Evolutionary conservation across 1,284 basidiomycete genomes (phyloP).

Genomic region (Rhodotorula sp.): DNA sequence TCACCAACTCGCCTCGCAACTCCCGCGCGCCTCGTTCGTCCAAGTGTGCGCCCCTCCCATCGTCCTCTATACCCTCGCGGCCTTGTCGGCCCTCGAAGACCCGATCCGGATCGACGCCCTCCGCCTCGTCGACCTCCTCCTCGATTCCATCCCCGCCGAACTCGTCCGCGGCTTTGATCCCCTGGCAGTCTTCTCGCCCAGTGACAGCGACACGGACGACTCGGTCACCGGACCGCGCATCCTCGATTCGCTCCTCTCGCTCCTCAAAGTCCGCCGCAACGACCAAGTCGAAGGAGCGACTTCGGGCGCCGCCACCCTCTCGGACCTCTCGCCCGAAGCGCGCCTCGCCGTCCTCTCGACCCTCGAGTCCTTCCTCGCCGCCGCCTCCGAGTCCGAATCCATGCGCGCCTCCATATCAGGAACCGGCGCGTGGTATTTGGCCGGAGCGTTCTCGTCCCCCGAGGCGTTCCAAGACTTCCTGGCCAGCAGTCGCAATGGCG

Average conservation of each 20-base stretch:
- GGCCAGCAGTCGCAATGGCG: neutral
- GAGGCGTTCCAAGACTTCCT: neutral
- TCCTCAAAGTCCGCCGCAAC: constrained; percentile 8
- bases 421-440: constrained; percentile 2
- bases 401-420: neutral
- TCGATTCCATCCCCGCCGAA: constrained; percentile 70
- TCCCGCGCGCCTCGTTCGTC: constrained; percentile 37
- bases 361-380: constrained; percentile 57
- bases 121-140: constrained; percentile 72
- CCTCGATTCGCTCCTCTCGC: constrained; percentile 8
- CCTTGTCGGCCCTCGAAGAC: constrained; percentile 91
- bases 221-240: neutral
- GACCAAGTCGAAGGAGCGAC: too few relatives aligned
- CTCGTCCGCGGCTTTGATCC: constrained; percentile 66
- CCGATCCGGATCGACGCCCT: constrained; percentile 89
- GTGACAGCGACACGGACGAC: neutral
- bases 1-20: neutral
- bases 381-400: neutral
- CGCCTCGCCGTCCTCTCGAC: constrained; percentile 43
- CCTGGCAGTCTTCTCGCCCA: neutral
- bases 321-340: constrained; percentile 27
- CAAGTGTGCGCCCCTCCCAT: constrained; percentile 49
- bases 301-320: neutral
- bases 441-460: neutral
- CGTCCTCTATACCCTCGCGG: constrained; percentile 81